Evolutionary conservation across 768 basidiomycete species (phyloP), one percentile per base, ranked within the genome.

Genomic region (Lactarius indigo): DNA sequence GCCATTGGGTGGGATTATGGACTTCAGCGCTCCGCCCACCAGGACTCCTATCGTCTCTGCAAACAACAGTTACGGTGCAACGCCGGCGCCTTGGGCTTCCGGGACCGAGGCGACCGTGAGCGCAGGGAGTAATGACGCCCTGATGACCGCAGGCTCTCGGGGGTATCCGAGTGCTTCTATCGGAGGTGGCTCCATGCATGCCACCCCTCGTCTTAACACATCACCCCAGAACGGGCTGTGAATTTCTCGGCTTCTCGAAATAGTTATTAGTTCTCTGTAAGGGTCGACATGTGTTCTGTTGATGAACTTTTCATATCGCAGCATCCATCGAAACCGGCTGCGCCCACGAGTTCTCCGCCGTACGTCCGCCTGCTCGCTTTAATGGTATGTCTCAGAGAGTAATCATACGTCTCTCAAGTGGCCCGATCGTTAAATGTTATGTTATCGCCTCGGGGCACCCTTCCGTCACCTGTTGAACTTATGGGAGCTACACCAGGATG

Each of bases 1-100:
- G 58, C 90, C 91, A 9, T 82, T 97, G 28, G 95, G 94, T 23
- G 91, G 92, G 0, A 72, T 94, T 30, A 77, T 96, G 63, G 84
- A 63, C 23, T 37, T 52, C 8, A 59, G 65, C 52, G 60, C 64
- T 59, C 60, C 56, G 55, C 23, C 23, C 65, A 57, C n/a, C 23
- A 15, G 30, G 42, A 31, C 42, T 23, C n/a, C 30, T 63, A 30
- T 15, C 62, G 26, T 54, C 37, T 42, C 65, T 50, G 17, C 35
- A 7, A 44, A 9, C 23, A 18, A 52, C 28, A 57, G 55, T 37
- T 28, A 30, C 28, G 23, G 50, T 42, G 41, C 68, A 28, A 65
- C 71, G 44, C 66, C 64, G n/a, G 68, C 69, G 31, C 71, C 74
- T 61, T 71, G 70, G 74, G 59, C 62, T 39, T 56, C 71, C 20